These are phyloP conservation scores for Wallacemonas rigidus DNA, from an alignment of 208 protist genomes.

Conservation along the genomic window DNA sequence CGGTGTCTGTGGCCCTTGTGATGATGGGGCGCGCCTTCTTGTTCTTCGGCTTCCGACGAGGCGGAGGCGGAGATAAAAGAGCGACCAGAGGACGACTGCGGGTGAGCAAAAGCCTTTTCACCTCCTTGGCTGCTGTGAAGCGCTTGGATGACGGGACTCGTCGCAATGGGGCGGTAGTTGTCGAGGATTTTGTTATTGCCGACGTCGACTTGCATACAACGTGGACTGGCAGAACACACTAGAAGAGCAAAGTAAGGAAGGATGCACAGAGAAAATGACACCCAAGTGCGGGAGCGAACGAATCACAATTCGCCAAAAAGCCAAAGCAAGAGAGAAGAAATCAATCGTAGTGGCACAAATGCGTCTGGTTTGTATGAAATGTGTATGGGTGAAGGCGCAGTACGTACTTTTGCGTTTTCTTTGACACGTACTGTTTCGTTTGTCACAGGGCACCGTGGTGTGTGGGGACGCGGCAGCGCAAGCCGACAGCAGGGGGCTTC, in stretches of 20 bases:
- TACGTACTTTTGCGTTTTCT: too few species aligned
- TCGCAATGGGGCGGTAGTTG: slow-evolving; percentile 37
- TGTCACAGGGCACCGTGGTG: too few species aligned
- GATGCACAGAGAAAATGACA: too few species aligned
- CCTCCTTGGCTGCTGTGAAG: not conserved
- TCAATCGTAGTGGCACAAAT: not conserved
- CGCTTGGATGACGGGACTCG: slow-evolving; percentile 26
- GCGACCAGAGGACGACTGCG: not conserved
- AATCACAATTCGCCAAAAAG: not conserved
- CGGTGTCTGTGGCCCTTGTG: not conserved
- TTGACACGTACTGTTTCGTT: too few species aligned
- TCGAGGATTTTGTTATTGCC: slow-evolving; percentile 51
- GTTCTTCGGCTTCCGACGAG: not conserved
- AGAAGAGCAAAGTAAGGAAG: too few species aligned
- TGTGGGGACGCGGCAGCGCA: too few species aligned
- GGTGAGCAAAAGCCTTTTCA: not conserved
- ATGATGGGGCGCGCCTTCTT: slow-evolving; percentile 5
- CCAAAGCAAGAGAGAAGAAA: not conserved
- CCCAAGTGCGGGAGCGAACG: too few species aligned
- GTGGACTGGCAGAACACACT: too few species aligned
- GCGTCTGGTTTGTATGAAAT: too few species aligned
- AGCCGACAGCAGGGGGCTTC: slow-evolving; percentile 5
- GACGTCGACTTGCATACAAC: slow-evolving; percentile 53
- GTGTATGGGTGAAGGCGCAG: too few species aligned
- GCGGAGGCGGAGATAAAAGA: not conserved